These are phyloP conservation scores for Daphne laureola DNA, from an alignment of 441 rosid species.

Conservation along the genomic window DNA sequence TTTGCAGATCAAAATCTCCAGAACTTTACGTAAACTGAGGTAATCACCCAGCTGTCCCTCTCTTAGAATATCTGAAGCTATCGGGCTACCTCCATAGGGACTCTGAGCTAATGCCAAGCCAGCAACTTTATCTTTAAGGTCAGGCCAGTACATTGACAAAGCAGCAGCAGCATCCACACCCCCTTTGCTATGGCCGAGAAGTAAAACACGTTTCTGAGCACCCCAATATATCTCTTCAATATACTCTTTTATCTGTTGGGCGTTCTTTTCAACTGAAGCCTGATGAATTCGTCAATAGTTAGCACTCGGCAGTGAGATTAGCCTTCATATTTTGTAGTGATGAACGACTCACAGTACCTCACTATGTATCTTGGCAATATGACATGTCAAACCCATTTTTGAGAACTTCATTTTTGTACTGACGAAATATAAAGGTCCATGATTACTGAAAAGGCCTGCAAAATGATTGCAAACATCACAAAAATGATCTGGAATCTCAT, in stretches of 20 bases:
- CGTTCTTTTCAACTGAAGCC: constrained; percentile 98
- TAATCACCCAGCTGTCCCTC: constrained; percentile 95
- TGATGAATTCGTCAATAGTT: constrained; percentile 25
- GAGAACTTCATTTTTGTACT: constrained; percentile 71
- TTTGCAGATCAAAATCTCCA: constrained; percentile 87
- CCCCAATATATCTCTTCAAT: constrained; percentile 96
- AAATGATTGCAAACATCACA: constrained; percentile 4
- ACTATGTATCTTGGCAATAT: constrained; percentile 96
- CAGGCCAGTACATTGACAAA: constrained; percentile 84
- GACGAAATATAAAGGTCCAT: constrained; percentile 92
- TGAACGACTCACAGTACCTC: constrained; percentile 46
- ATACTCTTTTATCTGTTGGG: constrained; percentile 84
- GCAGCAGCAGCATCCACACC: constrained; percentile 97
- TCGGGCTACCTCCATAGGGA: constrained; percentile 93
- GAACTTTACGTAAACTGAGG: constrained; percentile 63
- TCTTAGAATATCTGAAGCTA: constrained; percentile 90
- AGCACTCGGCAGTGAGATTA: constrained; percentile 17
- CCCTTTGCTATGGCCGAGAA: constrained; percentile 98
- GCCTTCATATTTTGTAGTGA: not conserved
- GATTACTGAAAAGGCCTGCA: constrained; percentile 97
- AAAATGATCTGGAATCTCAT: constrained; percentile 3
- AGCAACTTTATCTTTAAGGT: constrained; percentile 86
- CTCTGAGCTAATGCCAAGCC: constrained; percentile 87
- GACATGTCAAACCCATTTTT: constrained; percentile 87
- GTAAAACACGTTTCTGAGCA: constrained; percentile 73